Base-by-base conservation (phyloP, 768 basidiomycete species). In the Tricholoma matsutake region DNA sequence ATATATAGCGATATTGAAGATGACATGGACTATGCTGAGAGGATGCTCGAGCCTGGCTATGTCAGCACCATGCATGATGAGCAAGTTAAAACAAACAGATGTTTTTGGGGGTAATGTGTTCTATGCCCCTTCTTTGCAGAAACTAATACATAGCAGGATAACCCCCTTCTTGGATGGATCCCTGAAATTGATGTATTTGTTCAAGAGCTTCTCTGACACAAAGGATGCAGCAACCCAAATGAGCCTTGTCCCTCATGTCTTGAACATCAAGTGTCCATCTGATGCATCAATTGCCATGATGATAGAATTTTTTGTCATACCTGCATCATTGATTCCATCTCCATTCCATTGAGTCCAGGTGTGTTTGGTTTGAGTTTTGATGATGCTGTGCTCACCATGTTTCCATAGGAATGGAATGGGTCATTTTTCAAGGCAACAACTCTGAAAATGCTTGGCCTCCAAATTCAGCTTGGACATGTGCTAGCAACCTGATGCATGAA, bases 271-370 rank as follows among this genome's bases (percentile, higher is more conserved):
- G 49, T 10, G 16, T 34, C 37, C 6, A 25, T 37, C 57, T 45
- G 25, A 18, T 58, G 57, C 32, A 22, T 31, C 10, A 29, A 58
- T 7, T 58, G 57, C 13, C 18, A 9, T 45, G 57, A 34, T 31
- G 37, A 2, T 28, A 1, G 57, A 18, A 16, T 57, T 6, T 45
- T 29, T 45, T 57, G 57, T 57, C 32, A 6, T 14, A 29, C 57
- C 29, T 57, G 57, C 39, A 57, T 31, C 6, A 43, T 57, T n/a
- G 25, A 45, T n/a, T 13, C 20, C 16, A 18, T 28, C 34, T 32
- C 57, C 57, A 31, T 58, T 58, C 7, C 57, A 58, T 49, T n/a
- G 18, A 20, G 28, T 52, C 3, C n/a, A 58, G 57, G 57, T 58
- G 39, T n/a, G n/a, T n/a, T n/a, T n/a, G n/a, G n/a, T n/a, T n/a